These are phyloP conservation scores for Alternaria hordeiaustralica DNA, from an alignment of 2,329 filamentous ascomycete species.

Conservation along the genomic window DNA sequence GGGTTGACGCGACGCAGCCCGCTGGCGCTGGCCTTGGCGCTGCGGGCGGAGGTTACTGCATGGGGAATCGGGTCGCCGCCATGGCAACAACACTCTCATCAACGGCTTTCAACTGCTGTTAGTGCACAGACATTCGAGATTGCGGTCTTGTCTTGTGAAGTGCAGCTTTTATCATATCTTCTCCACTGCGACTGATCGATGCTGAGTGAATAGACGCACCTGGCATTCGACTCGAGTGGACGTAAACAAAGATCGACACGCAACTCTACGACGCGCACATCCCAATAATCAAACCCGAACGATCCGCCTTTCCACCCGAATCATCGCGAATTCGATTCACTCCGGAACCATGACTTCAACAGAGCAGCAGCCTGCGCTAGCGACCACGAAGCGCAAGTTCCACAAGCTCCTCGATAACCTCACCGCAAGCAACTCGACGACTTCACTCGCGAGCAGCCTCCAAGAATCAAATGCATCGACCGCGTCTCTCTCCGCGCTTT, in stretches of 20 bases:
- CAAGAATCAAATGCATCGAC: conserved; percentile 47
- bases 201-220: not conserved
- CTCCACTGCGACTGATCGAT: not conserved
- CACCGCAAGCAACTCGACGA: conserved; percentile 58
- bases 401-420: conserved; percentile 68
- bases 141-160: not conserved
- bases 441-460: conserved; percentile 43
- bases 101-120: conserved; percentile 2
- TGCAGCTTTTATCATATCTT: not conserved
- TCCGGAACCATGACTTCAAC: conserved; percentile 6
- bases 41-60: conserved; percentile 28
- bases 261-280: conserved; percentile 1
- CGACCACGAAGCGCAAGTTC: conserved; percentile 84
- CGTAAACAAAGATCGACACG: conserved; percentile 37
- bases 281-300: not conserved
- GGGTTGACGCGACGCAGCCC: conserved; percentile 14
- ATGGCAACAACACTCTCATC: conserved; percentile 20
- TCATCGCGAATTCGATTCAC: not conserved
- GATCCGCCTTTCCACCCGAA: not conserved
- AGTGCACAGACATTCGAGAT: not conserved
- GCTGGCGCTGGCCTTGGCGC: conserved; percentile 7
- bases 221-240: not conserved
- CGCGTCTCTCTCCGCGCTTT: conserved; percentile 34
- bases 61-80: conserved; percentile 19
- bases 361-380: conserved; percentile 60